phyloP scores from a whole-genome alignment of 2,329 filamentous ascomycete genomes.

The Alternaria infectoria region DNA sequence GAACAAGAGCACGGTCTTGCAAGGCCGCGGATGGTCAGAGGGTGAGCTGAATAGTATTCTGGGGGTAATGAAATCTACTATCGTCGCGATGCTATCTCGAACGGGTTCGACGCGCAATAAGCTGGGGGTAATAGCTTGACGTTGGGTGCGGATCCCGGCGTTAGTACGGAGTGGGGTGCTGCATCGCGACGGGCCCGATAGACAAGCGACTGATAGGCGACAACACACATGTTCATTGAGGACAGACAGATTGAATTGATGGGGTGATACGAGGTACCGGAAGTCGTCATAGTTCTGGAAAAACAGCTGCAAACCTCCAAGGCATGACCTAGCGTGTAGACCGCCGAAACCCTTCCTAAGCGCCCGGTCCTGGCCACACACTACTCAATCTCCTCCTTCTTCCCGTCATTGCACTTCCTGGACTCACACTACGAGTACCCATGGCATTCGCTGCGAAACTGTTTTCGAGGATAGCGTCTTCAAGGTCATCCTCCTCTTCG shows the following conservation, averaged over 20 bases:
- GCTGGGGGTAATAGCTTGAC: conserved; percentile 15
- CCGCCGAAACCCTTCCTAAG: not conserved
- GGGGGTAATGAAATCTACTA: conserved; percentile 9
- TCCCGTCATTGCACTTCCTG: conserved; percentile 34
- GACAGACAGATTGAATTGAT: not conserved
- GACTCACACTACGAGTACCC: conserved; percentile 38
- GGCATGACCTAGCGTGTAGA: not conserved
- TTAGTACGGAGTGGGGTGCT: conserved; percentile 4
- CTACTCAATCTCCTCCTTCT: conserved; percentile 45
- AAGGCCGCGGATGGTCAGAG: conserved; percentile 8
- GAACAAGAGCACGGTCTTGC: not conserved
- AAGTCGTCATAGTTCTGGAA: not conserved
- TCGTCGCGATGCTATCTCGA: not conserved
- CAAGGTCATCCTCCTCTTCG: conserved; percentile 58
- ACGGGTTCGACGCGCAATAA: conserved; percentile 2
- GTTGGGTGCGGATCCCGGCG: not conserved
- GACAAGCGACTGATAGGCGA: not conserved
- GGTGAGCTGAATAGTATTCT: not conserved
- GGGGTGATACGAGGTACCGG: not conserved
- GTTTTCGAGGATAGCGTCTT: conserved; percentile 52
- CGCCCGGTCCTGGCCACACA: conserved; percentile 39
- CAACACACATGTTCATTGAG: not conserved
- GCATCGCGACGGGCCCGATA: not conserved
- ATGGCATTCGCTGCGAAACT: conserved; percentile 38
- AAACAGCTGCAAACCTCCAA: not conserved